Percentiles rank a stretch among this genome's conserved stretches.
phyloP scores from a whole-genome alignment of 2,329 filamentous ascomycete genomes.

The Zymoseptoria ardabiliae region DNA sequence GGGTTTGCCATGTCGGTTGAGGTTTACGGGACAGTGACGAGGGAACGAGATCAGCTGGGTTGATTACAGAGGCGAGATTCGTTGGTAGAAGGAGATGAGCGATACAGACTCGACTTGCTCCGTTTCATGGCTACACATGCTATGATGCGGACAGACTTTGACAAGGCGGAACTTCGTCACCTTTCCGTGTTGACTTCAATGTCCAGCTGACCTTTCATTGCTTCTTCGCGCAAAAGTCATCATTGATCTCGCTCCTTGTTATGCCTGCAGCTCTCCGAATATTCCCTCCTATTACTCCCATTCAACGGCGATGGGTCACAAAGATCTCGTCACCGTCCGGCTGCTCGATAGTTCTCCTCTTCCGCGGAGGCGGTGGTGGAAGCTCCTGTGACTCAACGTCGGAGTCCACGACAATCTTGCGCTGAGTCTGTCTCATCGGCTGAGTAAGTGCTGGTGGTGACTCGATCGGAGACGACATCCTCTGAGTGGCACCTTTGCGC shows the following conservation, averaged over 20 bases:
- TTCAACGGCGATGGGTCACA: background rate
- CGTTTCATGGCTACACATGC: no score
- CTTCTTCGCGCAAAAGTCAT: background rate
- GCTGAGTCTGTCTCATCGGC: background rate
- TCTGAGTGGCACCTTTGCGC: background rate
- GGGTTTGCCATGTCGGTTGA: constrained; percentile 29
- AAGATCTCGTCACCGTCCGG: background rate
- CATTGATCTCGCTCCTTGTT: background rate
- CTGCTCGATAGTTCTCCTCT: background rate
- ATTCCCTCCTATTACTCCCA: background rate
- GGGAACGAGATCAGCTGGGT: background rate
- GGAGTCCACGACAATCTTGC: background rate
- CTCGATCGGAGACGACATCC: background rate
- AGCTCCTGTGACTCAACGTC: background rate
- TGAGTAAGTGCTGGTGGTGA: background rate
- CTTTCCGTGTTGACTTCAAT: no score
- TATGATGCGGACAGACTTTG: no score
- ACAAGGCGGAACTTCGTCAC: no score
- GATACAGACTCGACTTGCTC: no score
- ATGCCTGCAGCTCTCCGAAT: background rate
- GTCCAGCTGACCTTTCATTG: no score
- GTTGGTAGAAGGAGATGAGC: no score
- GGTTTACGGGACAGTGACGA: constrained; percentile 4
- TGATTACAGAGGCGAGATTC: no score
- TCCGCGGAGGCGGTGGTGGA: background rate